Evolutionary conservation across 345 rosid genomes (phyloP).

Genomic region (Syzygium aqueum): DNA sequence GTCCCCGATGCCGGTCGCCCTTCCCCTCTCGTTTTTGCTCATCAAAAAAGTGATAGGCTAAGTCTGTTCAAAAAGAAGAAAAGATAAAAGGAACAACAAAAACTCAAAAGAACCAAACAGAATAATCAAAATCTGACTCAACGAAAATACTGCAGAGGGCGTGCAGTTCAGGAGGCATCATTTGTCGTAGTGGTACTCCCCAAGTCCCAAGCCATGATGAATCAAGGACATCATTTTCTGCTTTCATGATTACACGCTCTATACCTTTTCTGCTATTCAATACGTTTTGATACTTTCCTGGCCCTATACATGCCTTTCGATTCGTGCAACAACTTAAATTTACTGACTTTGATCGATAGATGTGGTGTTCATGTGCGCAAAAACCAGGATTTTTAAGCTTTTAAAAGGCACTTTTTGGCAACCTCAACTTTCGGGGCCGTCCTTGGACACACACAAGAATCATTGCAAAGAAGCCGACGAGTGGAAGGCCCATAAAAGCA

Average conservation of each 20-base stretch:
- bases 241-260: slow-evolving; percentile 57
- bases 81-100: background rate
- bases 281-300: background rate
- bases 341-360: background rate
- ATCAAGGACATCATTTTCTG: slow-evolving; percentile 58
- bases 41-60: background rate
- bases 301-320: background rate
- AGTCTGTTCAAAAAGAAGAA: no score
- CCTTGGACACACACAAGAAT: background rate
- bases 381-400: background rate
- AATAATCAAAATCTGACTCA: background rate
- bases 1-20: background rate
- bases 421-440: background rate
- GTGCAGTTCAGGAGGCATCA: slow-evolving; percentile 27
- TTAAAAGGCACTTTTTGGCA: background rate
- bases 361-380: background rate
- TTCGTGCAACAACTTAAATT: background rate
- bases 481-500: background rate
- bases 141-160: background rate
- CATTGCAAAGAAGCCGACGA: background rate
- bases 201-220: slow-evolving; percentile 84
- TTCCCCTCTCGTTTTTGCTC: background rate
- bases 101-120: background rate
- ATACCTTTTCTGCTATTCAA: slow-evolving; percentile 28
- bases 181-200: slow-evolving; percentile 31